These are phyloP conservation scores for Ciborinia camelliae DNA, from an alignment of 2,329 filamentous ascomycete species.

Conservation along the genomic window DNA sequence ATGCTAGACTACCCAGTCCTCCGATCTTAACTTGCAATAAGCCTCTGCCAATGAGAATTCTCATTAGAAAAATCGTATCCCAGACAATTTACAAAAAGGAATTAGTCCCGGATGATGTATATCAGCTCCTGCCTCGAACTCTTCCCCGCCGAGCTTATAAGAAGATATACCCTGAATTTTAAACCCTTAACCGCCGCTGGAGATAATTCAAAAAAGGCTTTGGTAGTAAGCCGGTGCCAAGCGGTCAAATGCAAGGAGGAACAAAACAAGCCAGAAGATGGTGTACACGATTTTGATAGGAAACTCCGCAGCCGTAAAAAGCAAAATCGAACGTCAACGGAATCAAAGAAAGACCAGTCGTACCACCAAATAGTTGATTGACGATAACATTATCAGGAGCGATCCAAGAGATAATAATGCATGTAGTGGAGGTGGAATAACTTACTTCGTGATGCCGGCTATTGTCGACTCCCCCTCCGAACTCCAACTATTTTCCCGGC, in stretches of 20 bases:
- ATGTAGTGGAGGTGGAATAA: constrained; percentile 70
- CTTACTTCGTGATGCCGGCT: constrained; percentile 91
- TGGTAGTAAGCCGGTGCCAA: constrained; percentile 93
- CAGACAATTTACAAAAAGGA: too few species aligned
- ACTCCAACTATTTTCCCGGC: too few species aligned
- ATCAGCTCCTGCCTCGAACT: too few species aligned
- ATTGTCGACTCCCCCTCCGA: constrained; percentile 86
- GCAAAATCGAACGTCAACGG: constrained; percentile 72
- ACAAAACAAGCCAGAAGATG: constrained; percentile 82
- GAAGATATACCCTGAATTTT: constrained; percentile 93
- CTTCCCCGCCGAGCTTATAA: constrained; percentile 87
- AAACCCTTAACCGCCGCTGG: constrained; percentile 74
- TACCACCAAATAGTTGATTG: constrained; percentile 68
- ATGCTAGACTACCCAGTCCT: constrained; percentile 79
- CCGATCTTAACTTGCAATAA: constrained; percentile 87
- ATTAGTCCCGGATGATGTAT: too few species aligned
- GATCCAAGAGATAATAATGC: too few species aligned
- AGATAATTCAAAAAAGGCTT: constrained; percentile 58
- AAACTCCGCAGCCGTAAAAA: constrained; percentile 91
- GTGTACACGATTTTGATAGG: constrained; percentile 93
- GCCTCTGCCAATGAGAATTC: constrained; percentile 73
- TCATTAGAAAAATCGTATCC: constrained; percentile 77
- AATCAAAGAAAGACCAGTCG: constrained; percentile 61
- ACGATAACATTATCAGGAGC: constrained; percentile 62
- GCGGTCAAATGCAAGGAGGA: constrained; percentile 81